Percentiles rank a stretch among this genome's conserved stretches.
Evolutionary conservation across 2,329 filamentous ascomycete species (phyloP).

Genomic region (Daldinia eschscholtzii): DNA sequence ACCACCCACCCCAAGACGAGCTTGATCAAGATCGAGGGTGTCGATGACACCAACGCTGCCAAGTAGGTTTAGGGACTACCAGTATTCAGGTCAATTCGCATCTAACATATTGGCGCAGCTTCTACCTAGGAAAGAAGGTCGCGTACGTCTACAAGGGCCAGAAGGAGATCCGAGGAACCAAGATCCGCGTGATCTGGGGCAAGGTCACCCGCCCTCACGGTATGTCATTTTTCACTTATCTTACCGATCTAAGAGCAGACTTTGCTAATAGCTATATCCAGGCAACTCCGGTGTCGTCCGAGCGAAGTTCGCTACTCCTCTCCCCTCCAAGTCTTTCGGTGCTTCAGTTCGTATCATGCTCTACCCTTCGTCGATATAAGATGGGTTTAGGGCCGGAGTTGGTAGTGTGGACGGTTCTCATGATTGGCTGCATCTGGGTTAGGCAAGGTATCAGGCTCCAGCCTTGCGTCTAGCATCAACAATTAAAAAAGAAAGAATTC

Average conservation of each 20-base stretch:
- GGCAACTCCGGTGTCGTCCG: slow-evolving; percentile 98
- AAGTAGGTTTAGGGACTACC: slow-evolving; percentile 69
- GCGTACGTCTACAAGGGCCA: slow-evolving; percentile 98
- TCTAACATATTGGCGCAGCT: slow-evolving; percentile 62
- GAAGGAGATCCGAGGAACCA: slow-evolving; percentile 95
- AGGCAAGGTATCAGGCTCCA: slow-evolving; percentile 65
- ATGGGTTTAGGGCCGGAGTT: slow-evolving; percentile 68
- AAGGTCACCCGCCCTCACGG: slow-evolving; percentile 97
- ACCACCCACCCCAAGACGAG: slow-evolving; percentile 90
- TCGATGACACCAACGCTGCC: slow-evolving; percentile 89
- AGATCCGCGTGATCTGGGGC: slow-evolving; percentile 99
- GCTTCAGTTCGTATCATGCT: slow-evolving; percentile 97
- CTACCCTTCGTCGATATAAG: slow-evolving; percentile 98
- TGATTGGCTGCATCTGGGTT: slow-evolving; percentile 61
- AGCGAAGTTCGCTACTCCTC: slow-evolving; percentile 96
- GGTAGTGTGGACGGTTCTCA: slow-evolving; percentile 71
- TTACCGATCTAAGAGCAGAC: background rate
- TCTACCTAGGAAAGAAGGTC: slow-evolving; percentile 99
- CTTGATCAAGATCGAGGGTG: slow-evolving; percentile 99
- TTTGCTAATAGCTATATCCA: slow-evolving; percentile 54
- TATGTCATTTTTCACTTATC: slow-evolving; percentile 58
- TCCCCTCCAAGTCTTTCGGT: slow-evolving; percentile 96
- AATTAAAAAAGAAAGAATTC: slow-evolving; percentile 55
- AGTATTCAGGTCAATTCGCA: slow-evolving; percentile 3
- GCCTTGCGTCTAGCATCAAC: slow-evolving; percentile 55